Evolutionary conservation across 2,329 filamentous ascomycete species (phyloP).

Genomic region (Trichoderma gracile): DNA sequence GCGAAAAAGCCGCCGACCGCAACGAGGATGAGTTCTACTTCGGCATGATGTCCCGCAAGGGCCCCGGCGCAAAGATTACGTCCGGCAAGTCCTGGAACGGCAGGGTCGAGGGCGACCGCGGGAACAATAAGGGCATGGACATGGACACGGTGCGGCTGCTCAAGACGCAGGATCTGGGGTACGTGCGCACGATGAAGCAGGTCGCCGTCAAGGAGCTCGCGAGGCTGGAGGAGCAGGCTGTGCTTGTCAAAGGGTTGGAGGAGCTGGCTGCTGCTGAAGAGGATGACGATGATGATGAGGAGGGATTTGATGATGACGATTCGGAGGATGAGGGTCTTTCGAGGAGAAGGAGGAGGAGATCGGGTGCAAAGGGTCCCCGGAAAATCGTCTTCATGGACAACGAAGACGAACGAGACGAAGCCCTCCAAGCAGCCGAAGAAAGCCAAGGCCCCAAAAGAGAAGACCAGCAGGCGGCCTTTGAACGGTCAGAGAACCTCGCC

Average conservation of each 20-base stretch:
- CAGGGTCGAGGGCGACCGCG: constrained; percentile 58
- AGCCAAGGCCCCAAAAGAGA: constrained; percentile 30
- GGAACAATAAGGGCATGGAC: constrained; percentile 57
- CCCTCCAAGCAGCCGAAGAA: constrained; percentile 34
- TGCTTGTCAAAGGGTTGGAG: constrained; percentile 46
- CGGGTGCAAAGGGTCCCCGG: constrained; percentile 39
- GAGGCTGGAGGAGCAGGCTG: constrained; percentile 54
- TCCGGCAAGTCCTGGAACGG: constrained; percentile 56
- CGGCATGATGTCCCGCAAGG: constrained; percentile 65
- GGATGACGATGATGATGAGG: constrained; percentile 36
- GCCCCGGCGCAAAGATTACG: constrained; percentile 52
- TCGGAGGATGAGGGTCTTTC: constrained; percentile 34
- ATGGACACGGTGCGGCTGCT: constrained; percentile 61
- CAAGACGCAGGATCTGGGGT: constrained; percentile 69
- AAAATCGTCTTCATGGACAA: constrained; percentile 57
- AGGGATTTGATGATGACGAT: constrained; percentile 39
- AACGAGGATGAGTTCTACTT: constrained; percentile 76
- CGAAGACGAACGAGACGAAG: constrained; percentile 40
- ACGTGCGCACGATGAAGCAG: constrained; percentile 63
- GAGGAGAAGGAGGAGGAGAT: constrained; percentile 34
- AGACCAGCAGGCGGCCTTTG: constrained; percentile 37
- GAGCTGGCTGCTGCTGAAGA: constrained; percentile 39
- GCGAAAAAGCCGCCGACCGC: constrained; percentile 62
- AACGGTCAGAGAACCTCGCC: constrained; percentile 46
- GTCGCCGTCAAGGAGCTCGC: constrained; percentile 59